These are phyloP conservation scores for Cryptococcus wingfieldii DNA, from an alignment of 1,284 basidiomycete genomes.

Conservation along the genomic window DNA sequence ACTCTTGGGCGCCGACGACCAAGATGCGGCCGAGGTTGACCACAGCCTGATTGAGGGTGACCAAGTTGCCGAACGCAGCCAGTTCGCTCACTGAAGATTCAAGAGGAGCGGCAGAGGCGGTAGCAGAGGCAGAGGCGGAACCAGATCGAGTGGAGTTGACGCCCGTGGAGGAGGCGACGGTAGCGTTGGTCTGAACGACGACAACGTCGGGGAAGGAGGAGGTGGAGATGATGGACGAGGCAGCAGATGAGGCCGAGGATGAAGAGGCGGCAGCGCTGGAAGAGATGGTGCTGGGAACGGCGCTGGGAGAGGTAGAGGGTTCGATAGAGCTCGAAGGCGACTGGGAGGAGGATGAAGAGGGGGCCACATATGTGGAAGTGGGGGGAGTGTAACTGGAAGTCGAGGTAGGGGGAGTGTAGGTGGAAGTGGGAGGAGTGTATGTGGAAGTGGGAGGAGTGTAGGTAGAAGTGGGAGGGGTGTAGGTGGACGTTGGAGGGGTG, in stretches of 20 bases:
- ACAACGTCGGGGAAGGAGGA: constrained; percentile 1
- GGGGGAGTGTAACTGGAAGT: constrained; percentile 35
- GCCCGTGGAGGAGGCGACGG: not conserved
- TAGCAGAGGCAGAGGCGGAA: constrained; percentile 4
- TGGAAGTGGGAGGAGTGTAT: constrained; percentile 6
- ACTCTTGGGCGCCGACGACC: constrained; percentile 29
- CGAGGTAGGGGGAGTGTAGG: constrained; percentile 25
- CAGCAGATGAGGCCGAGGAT: not conserved
- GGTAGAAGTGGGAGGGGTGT: constrained; percentile 27
- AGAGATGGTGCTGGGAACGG: constrained; percentile 4
- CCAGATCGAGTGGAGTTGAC: constrained; percentile 2
- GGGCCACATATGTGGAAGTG: constrained; percentile 15
- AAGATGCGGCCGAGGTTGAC: constrained; percentile 37
- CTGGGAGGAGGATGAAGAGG: not conserved
- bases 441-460: constrained; percentile 13
- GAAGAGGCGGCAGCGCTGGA: not conserved
- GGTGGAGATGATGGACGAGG: not conserved
- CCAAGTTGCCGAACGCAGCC: constrained; percentile 25
- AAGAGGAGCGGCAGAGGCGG: constrained; percentile 1
- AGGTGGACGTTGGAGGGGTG: constrained; percentile 24
- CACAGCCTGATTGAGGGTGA: constrained; percentile 34
- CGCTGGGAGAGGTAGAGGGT: constrained; percentile 18
- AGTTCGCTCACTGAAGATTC: constrained; percentile 5
- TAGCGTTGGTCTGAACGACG: constrained; percentile 11
- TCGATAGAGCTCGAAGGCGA: constrained; percentile 19